A percentile compares a stretch with the other conserved stretches of the same genome.
phyloP scores from a whole-genome alignment of 148 eudicot genomes.

The Nepenthes gracilis region DNA sequence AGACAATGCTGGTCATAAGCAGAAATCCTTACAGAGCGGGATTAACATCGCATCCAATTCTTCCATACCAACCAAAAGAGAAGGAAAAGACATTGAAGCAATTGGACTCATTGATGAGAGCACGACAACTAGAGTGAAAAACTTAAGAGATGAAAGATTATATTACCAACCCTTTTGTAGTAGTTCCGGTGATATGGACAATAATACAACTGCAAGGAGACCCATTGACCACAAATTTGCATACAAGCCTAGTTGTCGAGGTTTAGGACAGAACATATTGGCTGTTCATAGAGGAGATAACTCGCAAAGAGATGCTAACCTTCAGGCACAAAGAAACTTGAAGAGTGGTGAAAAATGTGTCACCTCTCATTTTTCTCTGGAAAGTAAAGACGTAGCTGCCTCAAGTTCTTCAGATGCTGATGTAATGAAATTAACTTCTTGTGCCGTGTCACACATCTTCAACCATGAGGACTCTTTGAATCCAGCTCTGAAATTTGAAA shows the following conservation, averaged over 20 bases:
- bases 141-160: slow-evolving; percentile 9
- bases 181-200: slow-evolving; percentile 3
- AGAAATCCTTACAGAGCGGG: slow-evolving; percentile 3
- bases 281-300: slow-evolving; percentile 16
- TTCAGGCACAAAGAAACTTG: slow-evolving; percentile 11
- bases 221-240: neutral
- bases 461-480: neutral
- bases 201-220: slow-evolving; percentile 1
- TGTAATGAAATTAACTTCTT: slow-evolving; percentile 8
- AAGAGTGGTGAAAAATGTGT: slow-evolving; percentile 10
- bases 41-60: slow-evolving; percentile 13
- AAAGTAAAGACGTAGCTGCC: slow-evolving; percentile 10
- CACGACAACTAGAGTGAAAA: slow-evolving; percentile 10
- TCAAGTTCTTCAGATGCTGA: slow-evolving; percentile 12
- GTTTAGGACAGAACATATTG: slow-evolving; percentile 1
- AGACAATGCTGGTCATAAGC: slow-evolving; percentile 5
- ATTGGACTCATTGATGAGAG: slow-evolving; percentile 14
- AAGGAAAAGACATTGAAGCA: slow-evolving; percentile 18
- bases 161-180: slow-evolving; percentile 7
- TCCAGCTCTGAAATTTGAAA: slow-evolving; percentile 11
- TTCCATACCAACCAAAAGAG: slow-evolving; percentile 15
- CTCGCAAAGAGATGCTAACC: slow-evolving; percentile 8
- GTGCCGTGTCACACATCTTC: slow-evolving; percentile 14
- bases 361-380: slow-evolving; percentile 9
- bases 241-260: neutral